Base-by-base conservation (phyloP, 345 rosid species). In the Melaleuca alternifolia region DNA sequence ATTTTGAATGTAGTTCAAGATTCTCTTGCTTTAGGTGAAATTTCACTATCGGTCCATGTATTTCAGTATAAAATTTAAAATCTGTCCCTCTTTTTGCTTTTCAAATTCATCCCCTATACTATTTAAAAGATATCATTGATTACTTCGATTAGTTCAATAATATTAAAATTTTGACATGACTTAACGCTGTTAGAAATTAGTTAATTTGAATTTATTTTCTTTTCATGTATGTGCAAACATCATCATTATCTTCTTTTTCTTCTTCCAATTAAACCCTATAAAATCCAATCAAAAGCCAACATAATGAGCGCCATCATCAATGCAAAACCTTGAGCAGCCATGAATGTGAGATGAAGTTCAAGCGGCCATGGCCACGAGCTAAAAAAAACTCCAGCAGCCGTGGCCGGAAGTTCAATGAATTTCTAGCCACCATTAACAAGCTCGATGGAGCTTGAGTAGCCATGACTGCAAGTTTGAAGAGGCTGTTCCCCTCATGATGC, bases 141-240 rank as follows among this genome's bases (percentile, higher is more conserved):
- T 24, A 1, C 24, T 5, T 1, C 10, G 1, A 28, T 71, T 5
- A 3, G 4, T 28, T 71, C 4, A 1, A 7, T 0, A 3, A 5
- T 71, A n/a, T n/a, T n/a, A 37, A 5, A 71, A 76, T 76, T 76
- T 15, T 76, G 50, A 76, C 24, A 11, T 9, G 11, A 44, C 28
- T 21, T 12, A 6, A 6, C 82, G 82, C 1, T 0, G 5, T 82
- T 51, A 26, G 37, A 82, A 82, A 28, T 82, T 11, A 12, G 10
- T 50, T 24, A 9, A n/a, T 12, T 51, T 82, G 11, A 13, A 12
- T 50, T 79, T 48, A 20, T 79, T 46, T 81, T 48, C 23, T 50
- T 26, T 12, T 15, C 48, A 12, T 82, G 21, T 26, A 6, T 1
- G 12, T 28, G 30, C 54, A 82, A 24, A 11, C 84, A 50, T 50